Evolutionary conservation across 306 rosid species (phyloP).

Genomic region (Acacia melanoxylon): DNA sequence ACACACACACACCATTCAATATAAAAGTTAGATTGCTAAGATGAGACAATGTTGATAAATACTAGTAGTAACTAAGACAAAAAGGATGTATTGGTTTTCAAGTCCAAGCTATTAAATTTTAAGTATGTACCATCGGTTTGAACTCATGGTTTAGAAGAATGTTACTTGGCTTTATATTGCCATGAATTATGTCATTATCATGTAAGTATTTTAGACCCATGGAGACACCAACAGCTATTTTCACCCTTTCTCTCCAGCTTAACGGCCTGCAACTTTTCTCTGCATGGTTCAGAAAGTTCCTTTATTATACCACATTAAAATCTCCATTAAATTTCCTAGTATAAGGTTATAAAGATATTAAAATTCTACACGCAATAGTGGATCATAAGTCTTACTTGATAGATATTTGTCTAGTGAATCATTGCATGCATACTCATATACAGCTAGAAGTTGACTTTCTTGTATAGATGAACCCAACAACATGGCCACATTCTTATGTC

Average conservation of each 20-base stretch:
- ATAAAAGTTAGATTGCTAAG: conserved; percentile 18
- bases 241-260: conserved; percentile 67
- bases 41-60: not conserved
- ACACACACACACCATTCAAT: conserved; percentile 3
- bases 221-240: conserved; percentile 62
- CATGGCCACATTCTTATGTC: conserved; percentile 72
- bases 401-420: conserved; percentile 72
- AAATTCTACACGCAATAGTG: not conserved
- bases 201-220: conserved; percentile 75
- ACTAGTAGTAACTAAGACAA: not conserved
- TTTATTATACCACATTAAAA: not conserved
- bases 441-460: conserved; percentile 54
- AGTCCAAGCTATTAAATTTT: conserved; percentile 20
- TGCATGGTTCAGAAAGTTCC: conserved; percentile 40
- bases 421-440: conserved; percentile 78
- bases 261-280: conserved; percentile 50
- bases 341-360: not conserved
- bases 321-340: not conserved
- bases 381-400: conserved; percentile 58
- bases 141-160: conserved; percentile 79
- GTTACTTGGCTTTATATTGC: conserved; percentile 74
- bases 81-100: conserved; percentile 8
- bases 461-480: conserved; percentile 64
- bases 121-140: conserved; percentile 61
- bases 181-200: conserved; percentile 68